Evolutionary conservation across 768 basidiomycete species (phyloP), one percentile per base, ranked within the genome.

Genomic region (Amanita rubescens): DNA sequence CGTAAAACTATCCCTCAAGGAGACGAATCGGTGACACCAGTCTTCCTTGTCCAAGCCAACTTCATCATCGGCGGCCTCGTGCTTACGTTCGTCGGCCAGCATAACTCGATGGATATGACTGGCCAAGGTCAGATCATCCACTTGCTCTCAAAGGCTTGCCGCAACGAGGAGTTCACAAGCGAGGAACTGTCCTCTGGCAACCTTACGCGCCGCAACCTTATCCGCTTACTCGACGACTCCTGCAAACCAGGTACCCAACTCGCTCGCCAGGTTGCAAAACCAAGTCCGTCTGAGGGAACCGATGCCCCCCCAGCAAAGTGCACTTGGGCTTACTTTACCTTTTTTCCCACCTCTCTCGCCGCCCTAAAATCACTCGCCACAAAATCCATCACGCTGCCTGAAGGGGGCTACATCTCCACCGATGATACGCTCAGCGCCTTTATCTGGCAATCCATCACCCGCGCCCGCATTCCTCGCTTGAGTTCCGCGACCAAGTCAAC

Each of bases 361-460:
- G 43, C 39, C 12, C 54, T 67, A 4, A 66, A 67, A 53, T 35
- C 58, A 0, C 42, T 56, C 17, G 64, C 63, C 10, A 46, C 46
- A 8, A n/a, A 54, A 12, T 55, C 59, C 27, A 52, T 60, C 24
- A 25, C 58, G 33, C 37, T 54, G n/a, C 11, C 33, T 30, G n/a
- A 50, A 3, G 27, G 27, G 5, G 14, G 32, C 3, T 67, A 57
- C 53, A 53, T 67, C 30, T 64, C 65, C 8, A 66, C 65, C 1
- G 65, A 67, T 49, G 66, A 67, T 38, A 58, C 62, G 10, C 55
- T 66, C 22, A 63, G 43, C 20, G 62, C 66, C 3, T 57, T 66
- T 24, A 61, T 67, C 42, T 67, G 64, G 64, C 62, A 64, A 52
- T 57, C 56, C 42, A 54, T 66, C 39, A 50, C 44, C 3, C 65